phyloP scores from a whole-genome alignment of 768 basidiomycete species.

The Strobilomyces confusus region DNA sequence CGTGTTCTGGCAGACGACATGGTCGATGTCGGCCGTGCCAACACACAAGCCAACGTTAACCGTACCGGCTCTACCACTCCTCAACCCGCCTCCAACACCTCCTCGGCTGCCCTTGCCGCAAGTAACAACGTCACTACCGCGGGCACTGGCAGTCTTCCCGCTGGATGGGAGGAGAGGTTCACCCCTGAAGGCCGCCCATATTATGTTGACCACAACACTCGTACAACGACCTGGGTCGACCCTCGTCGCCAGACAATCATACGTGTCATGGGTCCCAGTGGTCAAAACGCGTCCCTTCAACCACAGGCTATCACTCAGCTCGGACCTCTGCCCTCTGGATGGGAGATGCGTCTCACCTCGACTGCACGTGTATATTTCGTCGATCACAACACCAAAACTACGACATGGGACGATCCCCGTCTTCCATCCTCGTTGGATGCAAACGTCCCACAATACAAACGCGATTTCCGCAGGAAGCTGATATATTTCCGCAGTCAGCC shows the following conservation, averaged over 20 bases:
- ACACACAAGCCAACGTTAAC: constrained; percentile 37
- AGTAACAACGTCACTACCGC: constrained; percentile 53
- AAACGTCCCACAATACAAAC: constrained; percentile 99
- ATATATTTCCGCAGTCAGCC: constrained; percentile 99
- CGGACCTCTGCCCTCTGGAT: constrained; percentile 94
- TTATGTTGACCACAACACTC: constrained; percentile 98
- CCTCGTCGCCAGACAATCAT: constrained; percentile 95
- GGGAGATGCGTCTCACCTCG: constrained; percentile 99
- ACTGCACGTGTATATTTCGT: constrained; percentile 99
- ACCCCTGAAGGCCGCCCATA: constrained; percentile 98
- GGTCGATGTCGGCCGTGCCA: constrained; percentile 62
- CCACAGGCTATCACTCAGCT: constrained; percentile 96
- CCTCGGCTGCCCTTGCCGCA: constrained; percentile 48
- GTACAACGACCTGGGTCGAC: constrained; percentile 99
- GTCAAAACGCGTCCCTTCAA: constrained; percentile 82
- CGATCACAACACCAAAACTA: constrained; percentile 99
- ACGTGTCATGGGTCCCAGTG: constrained; percentile 93
- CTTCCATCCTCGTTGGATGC: constrained; percentile 91
- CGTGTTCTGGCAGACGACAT: constrained; percentile 83
- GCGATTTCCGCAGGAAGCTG: constrained; percentile 97
- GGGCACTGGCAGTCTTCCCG: constrained; percentile 84
- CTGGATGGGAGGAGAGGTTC: constrained; percentile 99
- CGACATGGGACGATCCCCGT: constrained; percentile 99
- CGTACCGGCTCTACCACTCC: constrained; percentile 36
- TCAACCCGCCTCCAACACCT: constrained; percentile 30